Evolutionary conservation across 805 yeast genomes (phyloP).

Genomic region (Cyberlindnera veronae): DNA sequence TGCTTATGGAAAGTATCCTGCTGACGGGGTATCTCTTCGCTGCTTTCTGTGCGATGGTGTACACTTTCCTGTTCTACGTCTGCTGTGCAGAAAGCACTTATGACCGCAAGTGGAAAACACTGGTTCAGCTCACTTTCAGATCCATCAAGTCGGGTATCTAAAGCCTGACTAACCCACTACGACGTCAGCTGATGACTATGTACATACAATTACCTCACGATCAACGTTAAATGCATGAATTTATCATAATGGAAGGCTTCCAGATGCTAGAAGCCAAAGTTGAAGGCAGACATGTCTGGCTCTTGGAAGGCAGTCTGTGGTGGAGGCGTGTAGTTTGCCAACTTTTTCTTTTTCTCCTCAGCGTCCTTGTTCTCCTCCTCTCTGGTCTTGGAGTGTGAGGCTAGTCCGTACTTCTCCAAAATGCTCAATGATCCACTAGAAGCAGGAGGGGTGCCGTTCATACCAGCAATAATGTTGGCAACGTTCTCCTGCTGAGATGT

Average conservation of each 20-base stretch:
- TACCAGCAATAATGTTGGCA: neutral
- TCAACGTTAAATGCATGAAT: neutral
- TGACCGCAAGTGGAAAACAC: slow-evolving; percentile 23
- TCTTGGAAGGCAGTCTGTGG: slow-evolving; percentile 59
- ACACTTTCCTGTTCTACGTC: slow-evolving; percentile 18
- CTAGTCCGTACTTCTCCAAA: slow-evolving; percentile 28
- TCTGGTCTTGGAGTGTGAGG: slow-evolving; percentile 18
- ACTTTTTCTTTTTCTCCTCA: slow-evolving; percentile 5
- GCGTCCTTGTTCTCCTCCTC: slow-evolving; percentile 15
- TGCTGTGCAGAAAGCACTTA: slow-evolving; percentile 20
- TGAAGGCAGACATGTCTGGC: slow-evolving; percentile 75
- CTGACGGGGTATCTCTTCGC: slow-evolving; percentile 8
- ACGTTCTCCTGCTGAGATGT: slow-evolving; percentile 3
- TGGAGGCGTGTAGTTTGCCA: slow-evolving; percentile 30
- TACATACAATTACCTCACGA: too few species aligned
- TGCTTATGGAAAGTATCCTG: too few species aligned
- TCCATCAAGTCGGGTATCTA: slow-evolving; percentile 2
- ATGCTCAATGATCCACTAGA: too few species aligned
- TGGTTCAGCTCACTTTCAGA: slow-evolving; percentile 7
- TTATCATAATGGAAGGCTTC: neutral
- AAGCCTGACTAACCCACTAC: neutral
- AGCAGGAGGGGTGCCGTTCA: slow-evolving; percentile 5
- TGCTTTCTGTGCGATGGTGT: slow-evolving; percentile 13
- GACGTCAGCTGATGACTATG: too few species aligned
- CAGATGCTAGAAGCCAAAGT: slow-evolving; percentile 38